These are phyloP conservation scores for Paxillus ammoniavirescens DNA, from an alignment of 768 basidiomycete species.

Conservation along the genomic window DNA sequence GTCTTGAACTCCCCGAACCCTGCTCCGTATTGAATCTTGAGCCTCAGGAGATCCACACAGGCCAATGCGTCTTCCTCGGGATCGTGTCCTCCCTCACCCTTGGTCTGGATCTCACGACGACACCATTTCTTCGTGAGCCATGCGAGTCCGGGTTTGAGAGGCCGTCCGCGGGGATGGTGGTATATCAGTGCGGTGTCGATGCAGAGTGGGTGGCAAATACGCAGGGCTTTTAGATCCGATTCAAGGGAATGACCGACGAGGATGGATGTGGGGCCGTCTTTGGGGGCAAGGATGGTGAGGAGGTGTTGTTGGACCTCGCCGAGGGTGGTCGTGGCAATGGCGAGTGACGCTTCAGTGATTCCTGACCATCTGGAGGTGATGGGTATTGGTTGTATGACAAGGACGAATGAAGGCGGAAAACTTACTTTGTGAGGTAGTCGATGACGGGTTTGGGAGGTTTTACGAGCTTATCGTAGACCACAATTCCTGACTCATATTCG, in stretches of 20 bases:
- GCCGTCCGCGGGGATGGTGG: constrained; percentile 91
- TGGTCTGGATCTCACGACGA: constrained; percentile 81
- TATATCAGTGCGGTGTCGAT: constrained; percentile 91
- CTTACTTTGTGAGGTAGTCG: constrained; percentile 90
- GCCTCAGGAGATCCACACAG: constrained; percentile 77
- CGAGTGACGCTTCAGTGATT: constrained; percentile 76
- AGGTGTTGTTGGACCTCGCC: constrained; percentile 74
- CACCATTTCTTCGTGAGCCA: constrained; percentile 97
- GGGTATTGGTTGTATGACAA: background rate
- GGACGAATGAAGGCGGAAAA: background rate
- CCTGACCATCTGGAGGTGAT: constrained; percentile 74
- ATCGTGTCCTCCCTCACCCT: constrained; percentile 86
- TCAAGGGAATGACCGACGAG: constrained; percentile 95
- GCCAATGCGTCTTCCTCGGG: constrained; percentile 94
- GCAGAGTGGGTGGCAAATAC: constrained; percentile 80
- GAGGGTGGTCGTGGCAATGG: constrained; percentile 72
- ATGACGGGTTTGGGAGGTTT: constrained; percentile 80
- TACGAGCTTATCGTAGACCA: constrained; percentile 87
- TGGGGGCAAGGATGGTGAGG: constrained; percentile 57
- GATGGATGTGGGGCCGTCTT: constrained; percentile 58
- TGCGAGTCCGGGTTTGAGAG: constrained; percentile 93
- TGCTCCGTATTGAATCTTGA: constrained; percentile 74
- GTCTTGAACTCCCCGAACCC: constrained; percentile 86
- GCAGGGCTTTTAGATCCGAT: constrained; percentile 87
- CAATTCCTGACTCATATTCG: constrained; percentile 67